Percentiles rank a stretch among this genome's conserved stretches.
Evolutionary conservation across 192 early-diverging fungal genomes (phyloP).

Genomic region (Pilobolus umbonatus): DNA sequence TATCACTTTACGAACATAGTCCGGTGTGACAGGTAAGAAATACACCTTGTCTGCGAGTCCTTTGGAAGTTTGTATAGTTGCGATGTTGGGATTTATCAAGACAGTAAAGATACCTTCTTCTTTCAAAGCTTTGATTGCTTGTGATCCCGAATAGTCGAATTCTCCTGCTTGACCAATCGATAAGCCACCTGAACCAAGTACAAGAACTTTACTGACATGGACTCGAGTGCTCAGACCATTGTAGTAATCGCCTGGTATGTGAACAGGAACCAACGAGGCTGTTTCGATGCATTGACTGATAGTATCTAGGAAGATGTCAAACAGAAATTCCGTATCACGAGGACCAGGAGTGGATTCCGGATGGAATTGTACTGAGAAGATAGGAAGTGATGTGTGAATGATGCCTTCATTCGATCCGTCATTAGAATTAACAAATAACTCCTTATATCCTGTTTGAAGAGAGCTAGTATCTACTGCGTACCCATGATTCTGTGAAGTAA

Average conservation of each 20-base stretch:
- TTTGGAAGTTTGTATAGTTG: slow-evolving; percentile 97
- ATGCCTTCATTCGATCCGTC: slow-evolving; percentile 99
- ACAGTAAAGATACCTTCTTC: slow-evolving; percentile 97
- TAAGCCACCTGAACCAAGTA: slow-evolving; percentile 94
- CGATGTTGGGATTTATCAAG: slow-evolving; percentile 98
- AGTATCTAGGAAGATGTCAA: slow-evolving; percentile 88
- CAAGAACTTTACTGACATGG: slow-evolving; percentile 85
- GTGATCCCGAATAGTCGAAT: slow-evolving; percentile 97
- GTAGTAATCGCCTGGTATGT: slow-evolving; percentile 58
- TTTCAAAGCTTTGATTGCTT: slow-evolving; percentile 97
- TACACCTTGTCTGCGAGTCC: slow-evolving; percentile 97
- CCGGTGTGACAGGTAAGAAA: slow-evolving; percentile 93
- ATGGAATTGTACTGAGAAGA: slow-evolving; percentile 99
- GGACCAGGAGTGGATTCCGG: slow-evolving; percentile 96
- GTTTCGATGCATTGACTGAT: slow-evolving; percentile 62
- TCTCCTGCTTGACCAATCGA: slow-evolving; percentile 99
- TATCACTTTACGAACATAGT: slow-evolving; percentile 94
- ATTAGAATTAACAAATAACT: slow-evolving; percentile 97
- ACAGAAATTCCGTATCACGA: slow-evolving; percentile 95
- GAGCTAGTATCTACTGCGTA: slow-evolving; percentile 88
- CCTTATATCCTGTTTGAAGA: slow-evolving; percentile 68
- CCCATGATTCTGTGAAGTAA: slow-evolving; percentile 98
- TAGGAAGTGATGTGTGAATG: slow-evolving; percentile 82
- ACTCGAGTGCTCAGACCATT: slow-evolving; percentile 45
- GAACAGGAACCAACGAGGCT: slow-evolving; percentile 71